A percentile compares a stretch with the other conserved stretches of the same genome.
phyloP scores from a whole-genome alignment of 768 basidiomycete genomes.

The Sutorius australiensis region DNA sequence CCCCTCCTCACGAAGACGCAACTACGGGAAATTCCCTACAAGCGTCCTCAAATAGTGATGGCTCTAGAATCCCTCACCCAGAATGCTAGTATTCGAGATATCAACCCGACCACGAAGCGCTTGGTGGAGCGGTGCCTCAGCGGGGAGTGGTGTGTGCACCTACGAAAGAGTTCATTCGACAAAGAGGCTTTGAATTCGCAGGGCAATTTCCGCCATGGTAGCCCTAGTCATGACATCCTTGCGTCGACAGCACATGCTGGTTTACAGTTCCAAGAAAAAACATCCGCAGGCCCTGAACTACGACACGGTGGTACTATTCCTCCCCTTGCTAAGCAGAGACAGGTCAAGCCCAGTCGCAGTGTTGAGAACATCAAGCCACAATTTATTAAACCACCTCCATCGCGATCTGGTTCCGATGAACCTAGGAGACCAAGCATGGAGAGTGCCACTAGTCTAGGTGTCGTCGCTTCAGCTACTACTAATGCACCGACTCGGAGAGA shows the following conservation, averaged over 20 bases:
- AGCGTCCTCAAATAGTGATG: constrained; percentile 83
- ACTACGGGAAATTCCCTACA: constrained; percentile 79
- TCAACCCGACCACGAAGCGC: constrained; percentile 83
- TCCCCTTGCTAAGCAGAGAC: constrained; percentile 34
- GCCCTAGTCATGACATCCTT: constrained; percentile 42
- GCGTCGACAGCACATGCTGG: constrained; percentile 35
- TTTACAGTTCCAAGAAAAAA: constrained; percentile 4
- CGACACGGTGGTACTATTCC: constrained; percentile 18
- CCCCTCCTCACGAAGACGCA: constrained; percentile 95
- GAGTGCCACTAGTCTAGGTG: constrained; percentile 32
- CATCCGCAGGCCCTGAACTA: constrained; percentile 12
- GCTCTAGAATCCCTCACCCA: constrained; percentile 75
- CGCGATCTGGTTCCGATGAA: constrained; percentile 34
- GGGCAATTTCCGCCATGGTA: constrained; percentile 33
- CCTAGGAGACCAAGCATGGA: constrained; percentile 40
- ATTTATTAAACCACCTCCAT: constrained; percentile 24
- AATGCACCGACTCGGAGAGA: constrained; percentile 21
- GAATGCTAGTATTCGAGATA: constrained; percentile 72
- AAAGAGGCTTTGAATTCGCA: constrained; percentile 28
- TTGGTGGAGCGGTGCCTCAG: constrained; percentile 88
- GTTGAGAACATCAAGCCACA: constrained; percentile 51
- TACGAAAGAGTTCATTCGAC: constrained; percentile 41
- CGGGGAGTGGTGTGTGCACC: constrained; percentile 82
- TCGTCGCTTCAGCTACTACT: constrained; percentile 25
- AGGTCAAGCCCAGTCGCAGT: constrained; percentile 63